Base-by-base conservation (phyloP, 805 yeast genomes). In the Candida pini region DNA sequence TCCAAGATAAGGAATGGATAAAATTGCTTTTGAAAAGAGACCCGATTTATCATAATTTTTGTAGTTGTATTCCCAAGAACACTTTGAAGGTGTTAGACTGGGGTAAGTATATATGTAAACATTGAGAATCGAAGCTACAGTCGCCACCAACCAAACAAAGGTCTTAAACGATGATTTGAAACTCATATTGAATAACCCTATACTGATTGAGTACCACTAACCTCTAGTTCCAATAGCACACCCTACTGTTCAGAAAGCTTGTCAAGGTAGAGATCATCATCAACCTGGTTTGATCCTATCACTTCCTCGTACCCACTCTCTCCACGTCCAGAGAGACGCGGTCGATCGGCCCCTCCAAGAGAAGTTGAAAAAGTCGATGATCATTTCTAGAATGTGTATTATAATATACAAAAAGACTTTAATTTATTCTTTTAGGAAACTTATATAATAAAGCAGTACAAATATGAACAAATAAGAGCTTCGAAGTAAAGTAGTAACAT, bases 81-180 rank as follows among this genome's bases (percentile, higher is more conserved):
- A 84, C 23, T 62, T 56, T 9, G 53, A 54, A 1, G 77, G 55
- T 34, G 66, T 56, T 12, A 81, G 41, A 25, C 85, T 80, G 1
- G 95, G 94, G 53, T 85, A 88, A 19, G 86, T 76, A 61, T 77
- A 82, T 7, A 85, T 73, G 54, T 82, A 83, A 1, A 71, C 33
- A 48, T 86, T 84, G 31, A 80, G 58, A 2, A 64, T 27, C 1
- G 71, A 28, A 0, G 88, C 67, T 2, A 63, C 34, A 4, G 44
- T 30, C 2, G 72, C 59, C 23, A 62, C 51, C n/a, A 47, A 14
- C 45, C 57, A 38, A 2, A 58, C 44, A 15, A 45, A 9, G 2
- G n/a, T n/a, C 10, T 31, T 36, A 17, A 44, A 18, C 15, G 27
- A n/a, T n/a, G n/a, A n/a, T n/a, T n/a, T n/a, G n/a, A n/a, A n/a